Conservation (phyloP, 1,284 basidiomycete genomes). For the Ustilago trichophora region DNA sequence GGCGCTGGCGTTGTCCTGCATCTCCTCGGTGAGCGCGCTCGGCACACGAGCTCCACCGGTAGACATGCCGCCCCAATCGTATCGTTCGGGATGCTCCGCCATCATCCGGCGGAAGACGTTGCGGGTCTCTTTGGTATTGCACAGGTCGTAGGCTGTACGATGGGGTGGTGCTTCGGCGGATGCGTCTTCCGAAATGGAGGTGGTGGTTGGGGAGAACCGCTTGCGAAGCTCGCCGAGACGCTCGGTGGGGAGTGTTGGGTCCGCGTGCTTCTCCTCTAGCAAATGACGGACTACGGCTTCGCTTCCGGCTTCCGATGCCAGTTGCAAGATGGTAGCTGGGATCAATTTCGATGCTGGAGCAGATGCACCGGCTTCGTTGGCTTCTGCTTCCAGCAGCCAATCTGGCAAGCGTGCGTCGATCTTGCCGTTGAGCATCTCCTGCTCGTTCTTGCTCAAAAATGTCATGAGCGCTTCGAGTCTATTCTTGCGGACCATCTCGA, state of each 20-base stretch:
- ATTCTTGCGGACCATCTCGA: conserved; percentile 89
- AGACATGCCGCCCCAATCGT: conserved; percentile 78
- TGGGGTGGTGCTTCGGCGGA: conserved; percentile 55
- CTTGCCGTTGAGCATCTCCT: conserved; percentile 67
- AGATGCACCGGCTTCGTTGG: conserved; percentile 55
- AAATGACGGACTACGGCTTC: conserved; percentile 81
- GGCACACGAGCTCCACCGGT: conserved; percentile 77
- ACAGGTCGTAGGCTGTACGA: conserved; percentile 88
- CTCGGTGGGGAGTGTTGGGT: conserved; percentile 78
- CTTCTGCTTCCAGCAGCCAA: conserved; percentile 57
- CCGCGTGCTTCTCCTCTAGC: conserved; percentile 79
- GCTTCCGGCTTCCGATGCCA: conserved; percentile 79
- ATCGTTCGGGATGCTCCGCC: conserved; percentile 80
- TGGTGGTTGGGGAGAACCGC: conserved; percentile 2
- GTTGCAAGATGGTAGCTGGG: conserved; percentile 76
- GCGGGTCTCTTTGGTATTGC: conserved; percentile 76
- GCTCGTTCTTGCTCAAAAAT: conserved; percentile 82
- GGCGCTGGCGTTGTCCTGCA: conserved; percentile 81
- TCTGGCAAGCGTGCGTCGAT: conserved; percentile 54
- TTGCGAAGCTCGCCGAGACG: conserved; percentile 25
- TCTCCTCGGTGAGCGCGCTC: conserved; percentile 81
- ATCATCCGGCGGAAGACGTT: conserved; percentile 89
- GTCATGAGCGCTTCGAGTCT: conserved; percentile 80
- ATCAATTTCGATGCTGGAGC: conserved; percentile 43
- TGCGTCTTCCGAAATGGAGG: conserved; percentile 1